These are phyloP conservation scores for Xanthoconium separans DNA, from an alignment of 1,284 basidiomycete genomes.

Conservation along the genomic window DNA sequence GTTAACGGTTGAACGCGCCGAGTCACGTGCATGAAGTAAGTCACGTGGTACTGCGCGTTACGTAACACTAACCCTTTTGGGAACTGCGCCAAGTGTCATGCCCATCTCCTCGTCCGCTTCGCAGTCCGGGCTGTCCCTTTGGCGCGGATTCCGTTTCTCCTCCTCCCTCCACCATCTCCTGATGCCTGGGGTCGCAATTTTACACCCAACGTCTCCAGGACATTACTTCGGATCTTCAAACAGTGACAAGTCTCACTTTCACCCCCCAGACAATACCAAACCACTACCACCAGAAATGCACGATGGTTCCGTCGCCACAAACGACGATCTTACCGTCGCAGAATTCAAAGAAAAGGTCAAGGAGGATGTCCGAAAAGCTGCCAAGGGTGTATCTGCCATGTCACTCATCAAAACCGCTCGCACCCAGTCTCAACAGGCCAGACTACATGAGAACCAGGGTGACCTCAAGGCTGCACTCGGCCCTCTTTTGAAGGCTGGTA, in stretches of 20 bases:
- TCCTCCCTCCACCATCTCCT: background rate
- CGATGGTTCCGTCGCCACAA: slow-evolving; percentile 27
- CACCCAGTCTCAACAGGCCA: slow-evolving; percentile 50
- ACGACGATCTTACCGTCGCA: slow-evolving; percentile 43
- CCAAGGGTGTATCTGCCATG: slow-evolving; percentile 52
- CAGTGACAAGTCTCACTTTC: slow-evolving; percentile 22
- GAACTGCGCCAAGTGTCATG: background rate
- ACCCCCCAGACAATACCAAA: slow-evolving; percentile 18
- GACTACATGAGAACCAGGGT: slow-evolving; percentile 50
- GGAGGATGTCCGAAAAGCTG: slow-evolving; percentile 52
- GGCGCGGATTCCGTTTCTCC: slow-evolving; percentile 5
- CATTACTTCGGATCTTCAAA: slow-evolving; percentile 32
- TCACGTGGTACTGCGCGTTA: slow-evolving; percentile 30
- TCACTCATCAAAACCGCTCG: slow-evolving; percentile 61
- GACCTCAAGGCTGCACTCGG: slow-evolving; percentile 60
- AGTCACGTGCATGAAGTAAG: slow-evolving; percentile 30
- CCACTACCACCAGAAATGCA: slow-evolving; percentile 28
- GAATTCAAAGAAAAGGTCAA: slow-evolving; percentile 67
- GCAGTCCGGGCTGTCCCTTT: slow-evolving; percentile 15
- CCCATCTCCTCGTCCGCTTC: slow-evolving; percentile 7
- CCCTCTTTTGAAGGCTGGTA: slow-evolving; percentile 58
- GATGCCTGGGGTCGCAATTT: slow-evolving; percentile 42
- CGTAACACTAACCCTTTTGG: slow-evolving; percentile 18
- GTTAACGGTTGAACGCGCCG: slow-evolving; percentile 26
- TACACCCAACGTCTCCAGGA: slow-evolving; percentile 31